Base-by-base conservation (phyloP, 495 filamentous ascomycete genomes). In the Copromyces sp. region DNA sequence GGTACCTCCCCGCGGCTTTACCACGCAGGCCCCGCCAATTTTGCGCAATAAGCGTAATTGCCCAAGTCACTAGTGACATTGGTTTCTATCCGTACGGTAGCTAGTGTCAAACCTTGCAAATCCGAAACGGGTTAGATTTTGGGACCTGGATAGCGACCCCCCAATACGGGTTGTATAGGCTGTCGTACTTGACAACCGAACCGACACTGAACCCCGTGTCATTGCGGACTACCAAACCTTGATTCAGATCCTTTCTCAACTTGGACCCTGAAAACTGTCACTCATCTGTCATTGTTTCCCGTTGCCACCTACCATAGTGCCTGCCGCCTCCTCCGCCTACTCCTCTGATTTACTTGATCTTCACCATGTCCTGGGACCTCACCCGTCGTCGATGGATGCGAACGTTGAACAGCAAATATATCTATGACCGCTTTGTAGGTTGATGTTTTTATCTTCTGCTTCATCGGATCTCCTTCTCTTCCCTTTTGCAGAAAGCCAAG, bases 401-500 rank as follows among this genome's bases (percentile, higher is more conserved):
- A 79, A 85, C 87, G 69, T 83, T 94, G 73, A 94, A 95, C 78
- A 88, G 85, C 78, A 89, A 91, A 80, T 95, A 90, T 78, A 91
- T 96, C 71, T 93, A 89, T 81, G 93, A 91, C 80, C 89, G 88
- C 78, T 81, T 96, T 78, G 93, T 96, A 87, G 74, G 92, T 89
- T 89, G 47, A 70, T 74, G 39, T 12, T 61, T 38, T 76, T 9
- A 24, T 44, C 71, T 20, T 39, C 70, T 69, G 24, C 71, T 70
- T 73, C 69, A 16, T 70, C 79, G 77, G 70, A 72, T 41, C 70
- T 29, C 65, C 47, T 68, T 70, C 29, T 78, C 61, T 35, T 44
- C 69, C 44, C 32, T 59, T n/a, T 68, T 38, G 68, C 8, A 39
- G 3, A 53, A 53, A 53, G 45, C 45, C 53, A 61, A 42, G 71